Percentiles rank a stretch among this genome's conserved stretches.
These are phyloP conservation scores for Aspergillus biplanus DNA, from an alignment of 495 filamentous ascomycete genomes.

Conservation along the genomic window DNA sequence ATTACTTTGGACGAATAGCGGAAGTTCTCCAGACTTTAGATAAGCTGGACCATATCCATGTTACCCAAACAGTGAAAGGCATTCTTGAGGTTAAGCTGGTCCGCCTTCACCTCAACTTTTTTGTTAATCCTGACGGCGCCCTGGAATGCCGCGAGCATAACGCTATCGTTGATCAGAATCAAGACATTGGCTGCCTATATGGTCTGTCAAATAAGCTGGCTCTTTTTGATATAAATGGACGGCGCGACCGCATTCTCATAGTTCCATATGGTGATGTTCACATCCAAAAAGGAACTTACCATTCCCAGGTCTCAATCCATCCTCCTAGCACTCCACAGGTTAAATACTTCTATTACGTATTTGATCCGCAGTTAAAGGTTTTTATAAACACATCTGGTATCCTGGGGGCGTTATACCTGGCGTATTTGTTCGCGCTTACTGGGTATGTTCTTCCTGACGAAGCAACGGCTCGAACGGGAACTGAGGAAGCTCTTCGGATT, in stretches of 20 bases:
- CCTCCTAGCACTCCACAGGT: constrained; percentile 24
- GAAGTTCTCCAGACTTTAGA: constrained; percentile 33
- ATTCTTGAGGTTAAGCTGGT: constrained; percentile 45
- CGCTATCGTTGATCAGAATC: constrained; percentile 55
- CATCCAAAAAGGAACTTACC: constrained; percentile 23
- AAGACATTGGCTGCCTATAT: constrained; percentile 53
- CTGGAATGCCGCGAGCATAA: constrained; percentile 53
- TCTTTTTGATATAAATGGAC: constrained; percentile 31
- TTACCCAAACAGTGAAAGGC: constrained; percentile 30
- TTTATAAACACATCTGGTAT: constrained; percentile 52
- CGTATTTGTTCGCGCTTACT: constrained; percentile 61
- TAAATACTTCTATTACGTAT: constrained; percentile 43
- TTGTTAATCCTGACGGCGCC: constrained; percentile 29
- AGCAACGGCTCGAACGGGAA: constrained; percentile 58
- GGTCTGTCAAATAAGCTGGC: constrained; percentile 59
- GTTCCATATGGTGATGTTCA: constrained; percentile 49
- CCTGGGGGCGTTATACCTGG: constrained; percentile 51
- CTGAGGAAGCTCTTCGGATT: constrained; percentile 55
- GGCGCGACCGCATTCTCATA: constrained; percentile 40
- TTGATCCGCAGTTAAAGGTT: constrained; percentile 50
- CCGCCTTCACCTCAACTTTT: constrained; percentile 51
- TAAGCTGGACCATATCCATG: constrained; percentile 37
- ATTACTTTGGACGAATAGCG: constrained; percentile 31
- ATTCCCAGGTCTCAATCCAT: constrained; percentile 45
- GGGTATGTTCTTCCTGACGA: constrained; percentile 57